Base-by-base conservation (phyloP, 768 basidiomycete species). In the Lactifluus hygrophoroides region DNA sequence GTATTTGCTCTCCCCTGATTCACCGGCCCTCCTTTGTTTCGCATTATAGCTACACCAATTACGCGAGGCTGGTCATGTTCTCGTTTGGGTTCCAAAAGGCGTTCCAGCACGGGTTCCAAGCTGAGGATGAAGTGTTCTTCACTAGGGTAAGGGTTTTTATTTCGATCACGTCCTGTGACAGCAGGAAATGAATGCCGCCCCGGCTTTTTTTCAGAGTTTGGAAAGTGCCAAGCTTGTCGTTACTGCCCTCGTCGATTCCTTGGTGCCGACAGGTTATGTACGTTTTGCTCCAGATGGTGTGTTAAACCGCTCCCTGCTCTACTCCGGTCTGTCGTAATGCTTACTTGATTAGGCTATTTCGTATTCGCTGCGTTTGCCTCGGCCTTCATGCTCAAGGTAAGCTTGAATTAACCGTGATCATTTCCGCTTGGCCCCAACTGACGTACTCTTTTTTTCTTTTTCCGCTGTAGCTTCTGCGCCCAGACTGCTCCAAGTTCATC, bases 371-470 rank as follows among this genome's bases (percentile, higher is more conserved):
- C 70, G 19, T 63, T 76, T 61, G 89, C 90, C 10, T 82, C 84
- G 9, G 84, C 89, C 2, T 92, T 92, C 75, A 75, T 93, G 16
- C 78, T 93, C 62, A 91, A 92, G 76, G 86, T 84, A n/a, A n/a
- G n/a, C n/a, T n/a, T n/a, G 66, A 49, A 71, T 47, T 10, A 30
- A 3, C 1, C 19, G 50, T 28, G 25, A 6, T 28, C 54, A 51
- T 30, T 37, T 25, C 19, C 25, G 53, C 4, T 8, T 45, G 2
- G 40, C 6, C 0, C 10, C 6, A 7, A 25, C 42, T 28, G 50
- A 46, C 7, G 9, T 30, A 16, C 14, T 25, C 53, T 27, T 40
- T 27, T 40, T 61, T 27, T 16, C n/a, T 23, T 5, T 6, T 10
- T 46, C 47, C 38, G 27, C n/a, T n/a, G 14, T 60, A 86, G 85